Base-by-base conservation (phyloP, 495 filamentous ascomycete species). In the Penicillium daleae region DNA sequence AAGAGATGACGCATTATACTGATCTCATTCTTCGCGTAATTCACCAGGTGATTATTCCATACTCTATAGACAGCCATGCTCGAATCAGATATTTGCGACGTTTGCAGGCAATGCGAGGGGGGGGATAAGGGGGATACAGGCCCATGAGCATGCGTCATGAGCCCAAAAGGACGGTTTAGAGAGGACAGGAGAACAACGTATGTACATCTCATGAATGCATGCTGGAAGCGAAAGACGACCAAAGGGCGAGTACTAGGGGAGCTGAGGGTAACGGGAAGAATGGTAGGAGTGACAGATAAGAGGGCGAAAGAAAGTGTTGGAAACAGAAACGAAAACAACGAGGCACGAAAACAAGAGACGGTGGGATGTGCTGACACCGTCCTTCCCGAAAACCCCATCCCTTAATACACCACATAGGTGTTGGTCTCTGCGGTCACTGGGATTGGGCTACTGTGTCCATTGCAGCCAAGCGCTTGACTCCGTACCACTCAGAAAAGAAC, bases 141-240 rank as follows among this genome's bases (percentile, higher is more conserved):
- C 35, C 54, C 35, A 46, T 39, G 64, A 57, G 49, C 32, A 33
- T 62, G 56, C 55, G 59, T 64, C 66, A 73, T 66, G 48, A 39
- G 31, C 51, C 35, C 51, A 12, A 22, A 35, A 52, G 57, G 50
- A 58, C 53, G 60, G 62, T 50, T 56, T 44, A 48, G 29, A 57
- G 44, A 61, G 62, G 56, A 50, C 24, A 27, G 55, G 39, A 61
- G 53, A 57, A 69, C 60, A 66, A 63, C 65, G 61, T 78, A 76
- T 78, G 69, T 78, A 78, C 76, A 78, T 64, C 70, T 78, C 74
- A 74, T 74, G 57, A 71, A 72, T 71, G 67, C 63, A 74, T 71
- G 64, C 58, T 63, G 58, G 52, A 60, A 56, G 49, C 19, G 21
- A 46, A 46, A 49, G 69, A 66, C 48, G 63, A 68, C 61, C 59